Conservation (phyloP, 2,329 filamentous ascomycete species). For the Fusarium incarnatum region DNA sequence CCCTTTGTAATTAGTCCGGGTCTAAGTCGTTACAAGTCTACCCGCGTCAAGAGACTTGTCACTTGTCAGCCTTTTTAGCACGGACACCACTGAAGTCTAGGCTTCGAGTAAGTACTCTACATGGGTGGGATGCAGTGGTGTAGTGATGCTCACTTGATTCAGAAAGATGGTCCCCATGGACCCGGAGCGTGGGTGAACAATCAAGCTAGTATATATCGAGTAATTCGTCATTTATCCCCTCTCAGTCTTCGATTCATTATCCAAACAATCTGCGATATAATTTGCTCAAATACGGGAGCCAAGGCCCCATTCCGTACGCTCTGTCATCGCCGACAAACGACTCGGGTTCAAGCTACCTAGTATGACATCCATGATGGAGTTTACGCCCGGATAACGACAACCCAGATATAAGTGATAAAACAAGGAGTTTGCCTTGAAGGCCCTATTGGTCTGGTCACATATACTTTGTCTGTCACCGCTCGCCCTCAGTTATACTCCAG, state of each 20-base stretch:
- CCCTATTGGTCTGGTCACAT: not conserved
- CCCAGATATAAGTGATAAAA: not conserved
- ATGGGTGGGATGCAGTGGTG: conserved; percentile 4
- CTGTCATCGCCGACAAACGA: not conserved
- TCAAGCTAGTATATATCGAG: conserved; percentile 18
- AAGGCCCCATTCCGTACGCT: conserved; percentile 11
- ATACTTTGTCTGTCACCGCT: conserved; percentile 5
- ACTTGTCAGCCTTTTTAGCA: no score
- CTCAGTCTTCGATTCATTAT: not conserved
- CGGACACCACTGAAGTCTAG: not conserved
- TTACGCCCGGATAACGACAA: not conserved
- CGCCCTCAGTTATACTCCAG: conserved; percentile 2
- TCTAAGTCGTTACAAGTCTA: not conserved
- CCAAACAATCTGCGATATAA: not conserved
- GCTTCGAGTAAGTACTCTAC: not conserved
- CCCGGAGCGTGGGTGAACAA: conserved; percentile 42
- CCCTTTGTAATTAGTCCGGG: not conserved
- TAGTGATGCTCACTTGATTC: conserved; percentile 22
- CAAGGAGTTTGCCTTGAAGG: not conserved
- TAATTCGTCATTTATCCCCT: not conserved
- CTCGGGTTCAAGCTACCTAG: not conserved
- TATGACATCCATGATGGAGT: not conserved
- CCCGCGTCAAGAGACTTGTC: not conserved
- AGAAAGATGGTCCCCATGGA: conserved; percentile 32
- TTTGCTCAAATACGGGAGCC: conserved; percentile 30